Evolutionary conservation across 2,329 filamentous ascomycete genomes (phyloP), one percentile per base, ranked within the genome.

Genomic region (Aspergillus viridinutans): DNA sequence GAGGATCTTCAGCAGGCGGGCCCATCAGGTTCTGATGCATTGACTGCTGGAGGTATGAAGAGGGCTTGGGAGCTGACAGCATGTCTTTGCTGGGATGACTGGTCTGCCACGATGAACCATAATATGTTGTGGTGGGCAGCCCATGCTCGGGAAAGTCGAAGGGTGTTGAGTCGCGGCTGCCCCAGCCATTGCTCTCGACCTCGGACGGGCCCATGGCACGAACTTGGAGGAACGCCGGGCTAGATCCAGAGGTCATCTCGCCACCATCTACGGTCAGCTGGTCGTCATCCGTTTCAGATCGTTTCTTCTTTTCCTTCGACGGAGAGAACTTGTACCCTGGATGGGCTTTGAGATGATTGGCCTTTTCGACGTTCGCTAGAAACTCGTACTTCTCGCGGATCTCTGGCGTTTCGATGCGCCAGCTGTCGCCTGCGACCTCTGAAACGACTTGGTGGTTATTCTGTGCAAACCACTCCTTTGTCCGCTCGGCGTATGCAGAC

Each of bases 391-490:
- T 82, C 21, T 87, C 83, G 55, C 88, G 85, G 57, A 97, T 74
- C 47, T 84, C 80, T n/a, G 84, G 77, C 0, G 90, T 82, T 72
- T 97, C 94, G 65, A 91, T 76, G 4, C 85, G 84, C 94, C 94
- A 99, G 68, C 90, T 93, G 55, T 85, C 80, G 28, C 92, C 94
- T 56, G 90, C 91, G n/a, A 94, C 85, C 49, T 87, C 85, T 1
- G 93, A 97, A 26, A 97, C 89, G 38, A 94, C 80, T 72, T 99
- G 93, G 72, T 99, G 93, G 75, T 97, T 97, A 73, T 94, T 93
- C 67, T 94, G 86, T 14, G 85, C 79, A 65, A 89, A 90, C 80
- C 87, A 90, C 52, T 84, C 81, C 74, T 96, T 96, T 58, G 90
- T 90, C 32, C 92, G 83, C 60, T 94, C 90, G 58, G 95, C 90